These are phyloP conservation scores for Dillenia turbinata DNA, from an alignment of 164 flowering plant genomes.

Conservation along the genomic window DNA sequence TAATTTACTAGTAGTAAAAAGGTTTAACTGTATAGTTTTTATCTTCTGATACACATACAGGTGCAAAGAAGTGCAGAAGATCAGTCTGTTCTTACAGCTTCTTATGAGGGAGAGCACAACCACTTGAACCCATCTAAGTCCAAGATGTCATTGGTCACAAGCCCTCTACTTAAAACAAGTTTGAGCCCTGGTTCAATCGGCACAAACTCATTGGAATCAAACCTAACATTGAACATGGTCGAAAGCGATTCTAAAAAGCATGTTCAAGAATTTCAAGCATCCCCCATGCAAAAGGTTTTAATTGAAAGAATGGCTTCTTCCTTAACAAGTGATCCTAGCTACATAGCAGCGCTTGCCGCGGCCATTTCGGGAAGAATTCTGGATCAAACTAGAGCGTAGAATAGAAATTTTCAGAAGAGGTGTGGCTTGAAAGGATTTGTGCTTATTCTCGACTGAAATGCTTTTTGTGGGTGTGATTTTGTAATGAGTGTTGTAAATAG, in stretches of 20 bases:
- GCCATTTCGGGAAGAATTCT: conserved; percentile 49
- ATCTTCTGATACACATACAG: conserved; percentile 13
- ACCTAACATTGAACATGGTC: conserved; percentile 46
- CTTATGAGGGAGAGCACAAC: conserved; percentile 32
- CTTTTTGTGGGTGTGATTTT: too few species aligned
- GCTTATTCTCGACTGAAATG: too few species aligned
- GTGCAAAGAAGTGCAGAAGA: conserved; percentile 65
- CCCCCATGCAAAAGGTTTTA: conserved; percentile 28
- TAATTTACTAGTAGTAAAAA: neutral
- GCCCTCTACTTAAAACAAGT: neutral
- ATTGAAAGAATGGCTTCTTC: conserved; percentile 45
- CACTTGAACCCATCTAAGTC: too few species aligned
- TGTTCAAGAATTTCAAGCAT: conserved; percentile 6
- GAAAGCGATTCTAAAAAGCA: neutral
- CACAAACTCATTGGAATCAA: conserved; percentile 12
- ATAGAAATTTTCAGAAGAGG: too few species aligned
- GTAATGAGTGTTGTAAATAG: too few species aligned
- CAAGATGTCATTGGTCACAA: too few species aligned
- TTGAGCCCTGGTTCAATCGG: conserved; percentile 21
- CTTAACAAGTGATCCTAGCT: conserved; percentile 51
- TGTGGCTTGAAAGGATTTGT: too few species aligned
- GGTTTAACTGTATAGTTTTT: neutral
- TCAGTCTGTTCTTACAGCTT: conserved; percentile 46
- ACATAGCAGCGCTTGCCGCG: conserved; percentile 55
- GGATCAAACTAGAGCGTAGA: conserved; percentile 10